phyloP scores from a whole-genome alignment of 192 early-diverging fungal genomes.

The Helicostylum pulchrum region DNA sequence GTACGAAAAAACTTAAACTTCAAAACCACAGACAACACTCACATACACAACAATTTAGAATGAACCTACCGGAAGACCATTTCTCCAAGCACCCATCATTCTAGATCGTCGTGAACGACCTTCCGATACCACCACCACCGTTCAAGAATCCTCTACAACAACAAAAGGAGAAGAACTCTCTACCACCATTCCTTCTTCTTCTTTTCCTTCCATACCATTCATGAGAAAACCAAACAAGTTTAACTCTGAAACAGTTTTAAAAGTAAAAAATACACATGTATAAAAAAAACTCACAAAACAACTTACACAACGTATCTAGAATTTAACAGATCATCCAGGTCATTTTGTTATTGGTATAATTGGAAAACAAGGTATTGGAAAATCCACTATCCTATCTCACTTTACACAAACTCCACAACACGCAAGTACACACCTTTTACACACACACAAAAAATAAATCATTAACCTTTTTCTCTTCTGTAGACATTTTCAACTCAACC shows the following conservation, averaged over 20 bases:
- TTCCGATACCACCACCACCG: no score
- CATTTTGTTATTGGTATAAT: slow-evolving; percentile 66
- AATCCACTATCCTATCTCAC: slow-evolving; percentile 57
- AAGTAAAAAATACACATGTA: no score
- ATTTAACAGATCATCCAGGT: slow-evolving; percentile 59
- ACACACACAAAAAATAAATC: not conserved
- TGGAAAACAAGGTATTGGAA: slow-evolving; percentile 64
- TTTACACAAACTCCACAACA: slow-evolving; percentile 39
- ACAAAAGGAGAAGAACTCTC: no score
- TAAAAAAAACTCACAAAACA: no score
- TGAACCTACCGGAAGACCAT: slow-evolving; percentile 3
- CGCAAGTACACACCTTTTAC: not conserved
- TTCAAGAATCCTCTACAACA: no score
- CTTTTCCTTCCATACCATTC: slow-evolving; percentile 12
- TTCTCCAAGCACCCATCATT: slow-evolving; percentile 27
- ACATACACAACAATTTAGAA: not conserved
- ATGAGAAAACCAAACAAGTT: slow-evolving; percentile 9
- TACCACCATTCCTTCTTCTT: not conserved
- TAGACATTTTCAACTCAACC: slow-evolving; percentile 39
- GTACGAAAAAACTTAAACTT: not conserved
- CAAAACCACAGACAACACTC: not conserved
- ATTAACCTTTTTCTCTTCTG: not conserved
- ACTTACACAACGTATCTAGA: no score
- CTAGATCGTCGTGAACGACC: slow-evolving; percentile 22
- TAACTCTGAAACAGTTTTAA: slow-evolving; percentile 16